Evolutionary conservation across 805 yeast genomes (phyloP), one percentile per base, ranked within the genome.

Genomic region (Pichia pseudocactophila): DNA sequence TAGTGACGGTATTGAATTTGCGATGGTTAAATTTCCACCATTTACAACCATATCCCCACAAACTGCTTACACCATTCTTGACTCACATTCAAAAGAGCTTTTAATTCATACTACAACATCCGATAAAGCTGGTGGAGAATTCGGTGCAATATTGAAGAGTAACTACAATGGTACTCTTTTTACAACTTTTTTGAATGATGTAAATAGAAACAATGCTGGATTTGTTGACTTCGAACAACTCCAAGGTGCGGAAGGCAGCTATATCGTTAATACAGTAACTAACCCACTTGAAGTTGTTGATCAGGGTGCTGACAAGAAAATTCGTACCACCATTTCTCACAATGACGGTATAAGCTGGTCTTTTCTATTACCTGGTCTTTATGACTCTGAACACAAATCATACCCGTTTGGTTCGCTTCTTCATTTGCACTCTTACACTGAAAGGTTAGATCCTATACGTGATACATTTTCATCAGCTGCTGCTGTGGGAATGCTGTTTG

Each of bases 271-370:
- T 59, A 65, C 73, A 4, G 95, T 89, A 3, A 47, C 62, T 8
- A 83, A 83, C 51, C 60, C 72, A 0, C 61, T 65, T 1, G 72
- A 71, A 7, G 72, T 72, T 3, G 31, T 22, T 5, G 8, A 30
- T 8, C 32, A 43, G 1, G 45, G 47, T 2, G 50, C 45, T 4
- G 58, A 53, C 7, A 89, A 89, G 59, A 60, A 68, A 49, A 59
- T 90, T 45, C 78, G 78, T 57, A 73, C 96, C 0, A 71, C 68
- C 59, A 84, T 89, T 42, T 76, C 97, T 0, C 86, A 80, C 56
- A 87, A 87, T 59, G 97, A 92, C 60, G 98, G 96, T 43, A 85
- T 90, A 4, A 80, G 81, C 47, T 90, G 97, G 97, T 60, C 69
- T 4, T 77, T 66, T 45, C 52, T 92, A 16, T 56, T 60, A 1